Conservation (phyloP, 164 flowering plant genomes). For the Sextonia rubra region DNA sequence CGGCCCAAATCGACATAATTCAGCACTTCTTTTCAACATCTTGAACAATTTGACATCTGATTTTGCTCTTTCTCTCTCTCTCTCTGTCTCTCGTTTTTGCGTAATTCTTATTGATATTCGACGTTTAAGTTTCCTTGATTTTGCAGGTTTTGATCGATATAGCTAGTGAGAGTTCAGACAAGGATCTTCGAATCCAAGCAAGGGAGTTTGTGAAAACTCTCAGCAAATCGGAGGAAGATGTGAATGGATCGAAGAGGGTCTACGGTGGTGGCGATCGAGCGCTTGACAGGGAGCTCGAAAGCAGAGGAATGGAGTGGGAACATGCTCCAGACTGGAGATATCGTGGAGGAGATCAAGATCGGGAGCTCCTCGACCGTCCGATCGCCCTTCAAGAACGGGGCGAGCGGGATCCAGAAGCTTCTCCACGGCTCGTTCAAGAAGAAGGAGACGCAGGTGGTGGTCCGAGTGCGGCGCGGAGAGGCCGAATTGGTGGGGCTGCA, state of each 20-base stretch:
- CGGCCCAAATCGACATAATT: no score
- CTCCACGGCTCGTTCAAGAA: constrained; percentile 58
- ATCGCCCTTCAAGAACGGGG: constrained; percentile 73
- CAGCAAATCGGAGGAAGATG: constrained; percentile 16
- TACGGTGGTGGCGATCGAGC: constrained; percentile 68
- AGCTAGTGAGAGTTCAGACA: no score
- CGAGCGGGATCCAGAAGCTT: constrained; percentile 66
- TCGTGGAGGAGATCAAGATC: constrained; percentile 72
- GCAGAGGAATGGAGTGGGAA: constrained; percentile 90
- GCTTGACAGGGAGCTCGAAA: constrained; percentile 76
- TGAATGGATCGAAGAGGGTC: constrained; percentile 35
- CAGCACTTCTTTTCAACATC: no score
- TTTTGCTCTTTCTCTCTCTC: no score
- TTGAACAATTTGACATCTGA: no score
- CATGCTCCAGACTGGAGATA: constrained; percentile 89
- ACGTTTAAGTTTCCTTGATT: no score
- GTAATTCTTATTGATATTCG: no score
- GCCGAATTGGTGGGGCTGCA: constrained; percentile 66
- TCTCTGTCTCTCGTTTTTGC: no score
- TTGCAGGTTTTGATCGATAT: no score
- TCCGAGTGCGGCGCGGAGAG: constrained; percentile 66
- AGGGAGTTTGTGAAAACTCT: not conserved
- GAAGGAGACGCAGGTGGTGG: constrained; percentile 65
- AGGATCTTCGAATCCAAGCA: no score
- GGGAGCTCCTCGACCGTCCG: constrained; percentile 29